These are phyloP conservation scores for Tetrahymena elliotti DNA, from an alignment of 73 alveolate genomes.

Conservation along the genomic window DNA sequence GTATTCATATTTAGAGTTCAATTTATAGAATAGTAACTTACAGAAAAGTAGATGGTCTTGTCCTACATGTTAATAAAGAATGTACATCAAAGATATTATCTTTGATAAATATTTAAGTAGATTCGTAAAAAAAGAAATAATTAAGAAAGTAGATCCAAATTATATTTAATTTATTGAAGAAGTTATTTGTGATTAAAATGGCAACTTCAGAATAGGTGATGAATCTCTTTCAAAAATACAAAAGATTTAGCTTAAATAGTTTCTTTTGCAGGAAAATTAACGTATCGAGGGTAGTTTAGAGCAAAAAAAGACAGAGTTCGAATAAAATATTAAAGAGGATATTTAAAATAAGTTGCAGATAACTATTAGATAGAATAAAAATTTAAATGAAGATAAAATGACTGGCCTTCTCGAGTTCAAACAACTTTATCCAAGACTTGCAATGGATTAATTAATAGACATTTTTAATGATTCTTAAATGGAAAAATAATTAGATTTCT, in stretches of 20 bases:
- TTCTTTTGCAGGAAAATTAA: neutral
- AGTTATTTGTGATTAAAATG: neutral
- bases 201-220: neutral
- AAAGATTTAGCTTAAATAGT: neutral
- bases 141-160: neutral
- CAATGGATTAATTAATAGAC: neutral
- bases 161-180: neutral
- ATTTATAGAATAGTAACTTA: neutral
- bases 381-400: neutral
- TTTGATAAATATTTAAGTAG: neutral
- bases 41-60: neutral
- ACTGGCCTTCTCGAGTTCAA: neutral
- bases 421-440: neutral
- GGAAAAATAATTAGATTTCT: neutral
- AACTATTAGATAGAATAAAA: neutral
- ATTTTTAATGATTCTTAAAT: neutral
- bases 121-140: neutral
- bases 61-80: neutral
- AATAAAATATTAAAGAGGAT: neutral
- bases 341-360: neutral
- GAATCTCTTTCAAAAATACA: neutral
- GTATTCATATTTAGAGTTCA: neutral
- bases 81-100: neutral
- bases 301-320: neutral
- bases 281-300: neutral